Conservation (phyloP, 257 asterid genomes). For the Anisodus tanguticus region DNA sequence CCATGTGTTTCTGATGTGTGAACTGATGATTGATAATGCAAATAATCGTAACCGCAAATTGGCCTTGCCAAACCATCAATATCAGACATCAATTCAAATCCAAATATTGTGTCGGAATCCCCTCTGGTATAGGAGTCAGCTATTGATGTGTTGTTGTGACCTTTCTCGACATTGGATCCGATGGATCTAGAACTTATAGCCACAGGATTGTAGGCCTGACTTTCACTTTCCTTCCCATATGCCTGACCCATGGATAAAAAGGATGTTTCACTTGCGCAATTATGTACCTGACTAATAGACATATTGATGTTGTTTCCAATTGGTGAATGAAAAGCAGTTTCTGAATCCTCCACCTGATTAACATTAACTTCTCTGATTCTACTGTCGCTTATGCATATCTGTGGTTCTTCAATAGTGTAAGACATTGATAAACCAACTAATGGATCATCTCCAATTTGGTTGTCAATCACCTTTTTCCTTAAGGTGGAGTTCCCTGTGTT, state of each 20-base stretch:
- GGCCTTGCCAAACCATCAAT: slow-evolving; percentile 66
- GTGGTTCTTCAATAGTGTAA: slow-evolving; percentile 65
- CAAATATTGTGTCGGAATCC: slow-evolving; percentile 51
- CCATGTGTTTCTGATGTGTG: slow-evolving; percentile 53
- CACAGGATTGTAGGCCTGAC: slow-evolving; percentile 54
- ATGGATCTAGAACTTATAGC: slow-evolving; percentile 49
- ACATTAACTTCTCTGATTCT: slow-evolving; percentile 71
- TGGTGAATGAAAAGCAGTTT: slow-evolving; percentile 46
- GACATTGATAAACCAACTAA: slow-evolving; percentile 78
- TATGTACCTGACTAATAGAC: slow-evolving; percentile 59
- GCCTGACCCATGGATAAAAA: slow-evolving; percentile 59
- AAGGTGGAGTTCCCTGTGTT: slow-evolving; percentile 46
- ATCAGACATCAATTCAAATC: slow-evolving; percentile 70
- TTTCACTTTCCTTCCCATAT: slow-evolving; percentile 63
- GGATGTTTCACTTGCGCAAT: slow-evolving; percentile 52
- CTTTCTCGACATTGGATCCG: slow-evolving; percentile 53
- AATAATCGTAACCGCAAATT: slow-evolving; percentile 57
- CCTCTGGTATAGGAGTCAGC: slow-evolving; percentile 56
- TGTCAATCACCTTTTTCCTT: neutral
- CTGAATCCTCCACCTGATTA: slow-evolving; percentile 74
- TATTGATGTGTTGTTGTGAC: slow-evolving; percentile 46
- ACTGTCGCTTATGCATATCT: slow-evolving; percentile 55
- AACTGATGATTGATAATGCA: slow-evolving; percentile 65
- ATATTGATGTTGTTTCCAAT: slow-evolving; percentile 50
- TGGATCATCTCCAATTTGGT: slow-evolving; percentile 28